Percentiles rank a stretch among this genome's conserved stretches.
Conservation (phyloP, 768 basidiomycete genomes). For the Phlebiopsis flavidoalba region DNA sequence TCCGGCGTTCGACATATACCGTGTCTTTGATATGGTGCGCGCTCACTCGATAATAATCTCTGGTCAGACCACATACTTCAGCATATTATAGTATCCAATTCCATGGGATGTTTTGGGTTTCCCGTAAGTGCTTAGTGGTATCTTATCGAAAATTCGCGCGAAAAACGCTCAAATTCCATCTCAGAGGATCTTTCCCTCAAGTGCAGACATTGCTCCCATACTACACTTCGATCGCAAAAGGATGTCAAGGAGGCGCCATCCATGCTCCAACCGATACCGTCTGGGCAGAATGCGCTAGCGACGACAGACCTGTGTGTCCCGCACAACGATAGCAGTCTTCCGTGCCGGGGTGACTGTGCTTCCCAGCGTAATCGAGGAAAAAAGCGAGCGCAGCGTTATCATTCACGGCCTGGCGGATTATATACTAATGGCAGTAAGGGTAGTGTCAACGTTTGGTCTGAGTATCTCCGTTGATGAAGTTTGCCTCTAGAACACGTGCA, state of each 20-base stretch:
- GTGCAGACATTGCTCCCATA: slow-evolving; percentile 43
- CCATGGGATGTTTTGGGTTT: slow-evolving; percentile 82
- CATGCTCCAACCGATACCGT: slow-evolving; percentile 58
- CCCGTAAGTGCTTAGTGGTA: slow-evolving; percentile 33
- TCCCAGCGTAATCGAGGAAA: slow-evolving; percentile 65
- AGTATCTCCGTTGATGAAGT: too few species aligned
- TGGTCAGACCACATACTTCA: not conserved
- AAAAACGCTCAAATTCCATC: not conserved
- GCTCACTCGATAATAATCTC: not conserved
- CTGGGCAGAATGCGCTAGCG: slow-evolving; percentile 64
- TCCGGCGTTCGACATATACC: slow-evolving; percentile 74
- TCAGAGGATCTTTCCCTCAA: slow-evolving; percentile 50
- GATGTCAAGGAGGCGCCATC: slow-evolving; percentile 48
- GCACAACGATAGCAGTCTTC: not conserved
- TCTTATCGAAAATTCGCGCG: not conserved
- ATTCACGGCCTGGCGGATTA: slow-evolving; percentile 73
- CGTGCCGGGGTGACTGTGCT: slow-evolving; percentile 43
- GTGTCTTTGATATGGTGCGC: slow-evolving; percentile 66
- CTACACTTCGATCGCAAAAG: not conserved
- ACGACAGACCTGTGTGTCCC: not conserved
- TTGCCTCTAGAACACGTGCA: slow-evolving; percentile 22
- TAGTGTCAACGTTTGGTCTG: slow-evolving; percentile 15
- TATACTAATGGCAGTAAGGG: slow-evolving; percentile 72
- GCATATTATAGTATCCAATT: slow-evolving; percentile 43
- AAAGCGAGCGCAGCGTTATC: slow-evolving; percentile 62